phyloP scores from a whole-genome alignment of 768 basidiomycete species.

The Amanita phalloides region DNA sequence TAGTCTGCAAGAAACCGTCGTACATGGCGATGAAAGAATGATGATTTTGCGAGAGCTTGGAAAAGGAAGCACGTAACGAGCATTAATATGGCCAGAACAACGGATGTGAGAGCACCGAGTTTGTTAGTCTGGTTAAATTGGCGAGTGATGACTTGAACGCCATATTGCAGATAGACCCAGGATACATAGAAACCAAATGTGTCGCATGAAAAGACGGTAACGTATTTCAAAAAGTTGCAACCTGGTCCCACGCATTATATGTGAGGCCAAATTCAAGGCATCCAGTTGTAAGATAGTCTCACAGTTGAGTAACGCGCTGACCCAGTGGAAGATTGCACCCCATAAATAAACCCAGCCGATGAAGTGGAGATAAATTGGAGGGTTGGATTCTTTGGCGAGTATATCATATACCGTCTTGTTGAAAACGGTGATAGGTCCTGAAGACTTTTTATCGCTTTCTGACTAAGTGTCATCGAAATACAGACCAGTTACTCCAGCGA shows the following conservation, averaged over 20 bases:
- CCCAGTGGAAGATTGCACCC: conserved; percentile 81
- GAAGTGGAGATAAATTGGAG: conserved; percentile 75
- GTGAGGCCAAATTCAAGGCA: neutral
- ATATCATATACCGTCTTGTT: conserved; percentile 87
- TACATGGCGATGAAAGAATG: conserved; percentile 64
- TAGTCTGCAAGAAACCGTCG: conserved; percentile 77
- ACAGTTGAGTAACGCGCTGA: conserved; percentile 75
- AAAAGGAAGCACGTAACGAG: conserved; percentile 68
- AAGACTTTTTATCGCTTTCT: neutral
- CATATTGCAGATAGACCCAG: conserved; percentile 86
- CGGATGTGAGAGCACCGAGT: conserved; percentile 47
- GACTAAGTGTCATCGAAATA: neutral
- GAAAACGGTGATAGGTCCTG: conserved; percentile 86
- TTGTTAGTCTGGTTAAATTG: conserved; percentile 40
- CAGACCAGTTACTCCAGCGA: conserved; percentile 81
- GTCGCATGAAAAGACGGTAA: conserved; percentile 85
- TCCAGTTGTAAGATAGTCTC: conserved; percentile 10
- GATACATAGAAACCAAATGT: conserved; percentile 92
- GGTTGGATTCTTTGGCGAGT: conserved; percentile 38
- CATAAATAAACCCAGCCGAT: conserved; percentile 91
- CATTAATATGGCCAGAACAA: conserved; percentile 72
- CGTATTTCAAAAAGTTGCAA: conserved; percentile 78
- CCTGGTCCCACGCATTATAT: conserved; percentile 25
- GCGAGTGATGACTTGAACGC: conserved; percentile 72
- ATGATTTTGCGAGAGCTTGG: conserved; percentile 47